Conservation (phyloP, 2,329 filamentous ascomycete genomes). For the Westerdykella ornata region DNA sequence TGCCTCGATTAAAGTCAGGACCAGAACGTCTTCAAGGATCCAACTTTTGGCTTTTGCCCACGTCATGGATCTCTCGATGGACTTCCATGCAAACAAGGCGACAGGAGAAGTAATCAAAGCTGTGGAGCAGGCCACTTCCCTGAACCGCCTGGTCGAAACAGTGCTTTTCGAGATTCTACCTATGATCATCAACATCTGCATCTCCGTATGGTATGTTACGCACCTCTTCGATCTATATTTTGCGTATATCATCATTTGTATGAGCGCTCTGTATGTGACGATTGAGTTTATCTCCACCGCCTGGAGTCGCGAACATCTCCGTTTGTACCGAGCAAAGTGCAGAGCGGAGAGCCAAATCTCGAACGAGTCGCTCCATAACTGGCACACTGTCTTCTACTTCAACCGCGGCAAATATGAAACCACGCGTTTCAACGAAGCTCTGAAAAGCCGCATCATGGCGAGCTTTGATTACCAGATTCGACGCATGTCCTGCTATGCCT, state of each 20-base stretch:
- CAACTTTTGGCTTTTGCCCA: slow-evolving; percentile 58
- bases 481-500: slow-evolving; percentile 29
- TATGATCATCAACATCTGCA: slow-evolving; percentile 54
- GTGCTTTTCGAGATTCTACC: slow-evolving; percentile 56
- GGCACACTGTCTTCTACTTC: slow-evolving; percentile 56
- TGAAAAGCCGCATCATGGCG: slow-evolving; percentile 34
- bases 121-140: slow-evolving; percentile 56
- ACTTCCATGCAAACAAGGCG: slow-evolving; percentile 61
- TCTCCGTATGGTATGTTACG: slow-evolving; percentile 57
- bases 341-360: slow-evolving; percentile 49
- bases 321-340: slow-evolving; percentile 39
- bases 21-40: slow-evolving; percentile 53
- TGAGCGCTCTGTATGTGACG: slow-evolving; percentile 47
- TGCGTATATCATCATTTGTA: slow-evolving; percentile 35
- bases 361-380: slow-evolving; percentile 54
- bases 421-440: slow-evolving; percentile 42
- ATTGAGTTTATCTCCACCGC: slow-evolving; percentile 41
- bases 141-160: slow-evolving; percentile 55
- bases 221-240: slow-evolving; percentile 54
- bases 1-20: slow-evolving; percentile 51
- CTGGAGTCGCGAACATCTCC: slow-evolving; percentile 39
- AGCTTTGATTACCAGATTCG: slow-evolving; percentile 31
- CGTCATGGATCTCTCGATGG: slow-evolving; percentile 62
- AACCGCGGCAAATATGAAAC: slow-evolving; percentile 52
- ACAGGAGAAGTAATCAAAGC: slow-evolving; percentile 59